Conservation (phyloP, 2,329 filamentous ascomycete genomes). For the Microascus cirrosus region DNA sequence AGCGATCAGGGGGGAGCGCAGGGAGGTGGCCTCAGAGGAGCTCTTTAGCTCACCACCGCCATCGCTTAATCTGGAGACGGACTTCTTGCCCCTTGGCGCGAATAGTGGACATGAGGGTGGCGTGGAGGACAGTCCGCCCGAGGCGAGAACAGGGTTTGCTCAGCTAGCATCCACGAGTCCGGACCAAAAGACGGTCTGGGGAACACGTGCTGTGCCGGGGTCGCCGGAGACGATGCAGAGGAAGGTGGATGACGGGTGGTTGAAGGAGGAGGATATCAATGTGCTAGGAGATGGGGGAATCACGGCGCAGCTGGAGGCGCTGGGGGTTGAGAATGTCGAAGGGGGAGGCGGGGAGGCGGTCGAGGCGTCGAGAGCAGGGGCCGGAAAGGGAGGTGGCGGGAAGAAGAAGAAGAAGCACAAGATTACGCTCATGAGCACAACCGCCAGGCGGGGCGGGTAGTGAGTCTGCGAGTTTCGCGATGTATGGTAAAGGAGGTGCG, state of each 20-base stretch:
- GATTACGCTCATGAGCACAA: conserved; percentile 60
- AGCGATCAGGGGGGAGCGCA: conserved; percentile 36
- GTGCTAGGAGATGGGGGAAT: conserved; percentile 54
- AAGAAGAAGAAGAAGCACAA: conserved; percentile 61
- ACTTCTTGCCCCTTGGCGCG: background rate
- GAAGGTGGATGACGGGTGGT: conserved; percentile 67
- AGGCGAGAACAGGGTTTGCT: conserved; percentile 49
- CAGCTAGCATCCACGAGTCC: conserved; percentile 66
- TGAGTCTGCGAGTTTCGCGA: conserved; percentile 20
- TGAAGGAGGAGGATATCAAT: conserved; percentile 56
- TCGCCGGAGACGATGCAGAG: conserved; percentile 37
- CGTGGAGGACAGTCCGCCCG: conserved; percentile 37
- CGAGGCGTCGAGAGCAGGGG: conserved; percentile 12
- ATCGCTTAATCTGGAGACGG: conserved; percentile 11
- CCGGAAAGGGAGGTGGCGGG: conserved; percentile 27
- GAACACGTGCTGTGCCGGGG: conserved; percentile 58
- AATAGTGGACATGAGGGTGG: background rate
- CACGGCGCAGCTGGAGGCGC: conserved; percentile 45
- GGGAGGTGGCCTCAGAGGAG: conserved; percentile 35
- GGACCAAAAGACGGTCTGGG: conserved; percentile 73
- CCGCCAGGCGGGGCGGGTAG: conserved; percentile 27
- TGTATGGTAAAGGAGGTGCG: background rate
- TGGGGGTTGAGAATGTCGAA: conserved; percentile 31
- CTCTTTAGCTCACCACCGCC: conserved; percentile 7
- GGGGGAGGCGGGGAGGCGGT: conserved; percentile 7